Base-by-base conservation (phyloP, 2,329 filamentous ascomycete species). In the Colletotrichum cereale region DNA sequence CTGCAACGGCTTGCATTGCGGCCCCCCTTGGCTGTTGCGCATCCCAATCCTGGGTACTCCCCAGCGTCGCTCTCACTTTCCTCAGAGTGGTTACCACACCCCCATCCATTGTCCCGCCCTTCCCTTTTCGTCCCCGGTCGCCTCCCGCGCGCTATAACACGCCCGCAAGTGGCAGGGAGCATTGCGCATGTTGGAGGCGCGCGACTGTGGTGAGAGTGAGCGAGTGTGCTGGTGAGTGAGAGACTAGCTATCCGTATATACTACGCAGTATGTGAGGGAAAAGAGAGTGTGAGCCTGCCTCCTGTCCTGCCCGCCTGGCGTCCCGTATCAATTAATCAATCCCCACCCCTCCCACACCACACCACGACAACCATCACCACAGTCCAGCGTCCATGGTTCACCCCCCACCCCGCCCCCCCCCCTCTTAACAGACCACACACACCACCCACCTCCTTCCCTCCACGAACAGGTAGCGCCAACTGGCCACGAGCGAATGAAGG, bases 401-500 rank as follows among this genome's bases (percentile, higher is more conserved):
- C 52, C 21, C 50, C n/a, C 26, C 47, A 31, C 26, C 50, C 57
- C 65, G 29, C 66, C 48, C 16, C 2, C 38, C 24, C 58, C 44
- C 26, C 62, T 36, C 16, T 29, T 4, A 11, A 18, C 55, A 42
- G 26, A 61, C 42, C 58, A 12, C 64, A 67, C 57, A 67, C 67
- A n/a, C n/a, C n/a, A n/a, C n/a, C n/a, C 62, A 47, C 64, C 57
- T 47, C 52, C 31, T 52, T 50, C 64, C 42, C 36, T 57, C 62
- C 38, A 48, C 67, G 62, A 44, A 38, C 31, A 47, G 47, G 31
- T 67, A 67, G 64, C 68, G 57, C 48, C 57, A 71, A 71, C 38
- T 55, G 24, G n/a, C 16, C n/a, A 38, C 47, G 47, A 62, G 50
- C 67, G 56, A 71, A 71, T 62, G 56, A 57, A 67, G 67, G 67